phyloP scores from a whole-genome alignment of 208 protist species.

The Crithidia bombi region DNA sequence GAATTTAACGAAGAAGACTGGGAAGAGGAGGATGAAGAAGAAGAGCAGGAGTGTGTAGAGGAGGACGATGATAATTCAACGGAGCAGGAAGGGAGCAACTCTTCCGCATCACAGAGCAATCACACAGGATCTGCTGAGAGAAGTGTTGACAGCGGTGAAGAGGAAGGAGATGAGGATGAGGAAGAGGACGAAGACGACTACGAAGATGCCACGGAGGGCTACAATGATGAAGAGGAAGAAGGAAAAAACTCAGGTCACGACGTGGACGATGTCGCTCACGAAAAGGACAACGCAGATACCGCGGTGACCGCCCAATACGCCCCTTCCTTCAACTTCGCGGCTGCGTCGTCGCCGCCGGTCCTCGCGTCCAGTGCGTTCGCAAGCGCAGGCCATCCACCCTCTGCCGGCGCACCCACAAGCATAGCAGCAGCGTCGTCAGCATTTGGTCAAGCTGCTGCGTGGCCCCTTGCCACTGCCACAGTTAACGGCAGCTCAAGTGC shows the following conservation, averaged over 20 bases:
- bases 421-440: conserved; percentile 3
- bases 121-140: neutral
- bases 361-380: neutral
- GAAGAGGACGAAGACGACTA: conserved; percentile 18
- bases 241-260: neutral
- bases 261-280: neutral
- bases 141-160: neutral
- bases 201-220: neutral
- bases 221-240: conserved; percentile 6
- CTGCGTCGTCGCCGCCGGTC: neutral
- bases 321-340: neutral
- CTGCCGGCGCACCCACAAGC: neutral
- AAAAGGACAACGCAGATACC: neutral
- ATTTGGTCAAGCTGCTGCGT: neutral
- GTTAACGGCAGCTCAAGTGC: too few relatives aligned
- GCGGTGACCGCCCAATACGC: neutral
- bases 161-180: conserved; percentile 1
- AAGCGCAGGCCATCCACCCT: neutral
- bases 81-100: neutral
- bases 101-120: neutral
- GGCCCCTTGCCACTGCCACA: too few relatives aligned
- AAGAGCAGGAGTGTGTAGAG: conserved; percentile 5
- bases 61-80: conserved; percentile 21
- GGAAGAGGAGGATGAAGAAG: conserved; percentile 24
- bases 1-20: conserved; percentile 26